Evolutionary conservation across 2,329 filamentous ascomycete genomes (phyloP).

Genomic region (Stemphylium beticola): DNA sequence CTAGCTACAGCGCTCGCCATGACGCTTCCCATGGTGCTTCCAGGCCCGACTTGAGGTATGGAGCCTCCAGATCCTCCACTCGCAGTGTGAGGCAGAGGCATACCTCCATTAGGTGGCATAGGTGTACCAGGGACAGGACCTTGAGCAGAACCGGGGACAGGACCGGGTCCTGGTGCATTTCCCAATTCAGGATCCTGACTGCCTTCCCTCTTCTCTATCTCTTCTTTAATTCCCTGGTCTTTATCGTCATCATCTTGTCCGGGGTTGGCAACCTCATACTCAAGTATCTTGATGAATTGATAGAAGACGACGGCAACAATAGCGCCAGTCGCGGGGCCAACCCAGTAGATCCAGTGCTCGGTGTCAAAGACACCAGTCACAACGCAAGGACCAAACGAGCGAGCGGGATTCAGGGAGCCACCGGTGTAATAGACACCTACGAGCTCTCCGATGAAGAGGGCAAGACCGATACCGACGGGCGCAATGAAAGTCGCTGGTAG

Average conservation of each 20-base stretch:
- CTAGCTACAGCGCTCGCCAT: neutral
- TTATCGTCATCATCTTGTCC: slow-evolving; percentile 44
- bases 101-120: neutral
- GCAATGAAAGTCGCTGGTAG: slow-evolving; percentile 67
- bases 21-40: neutral
- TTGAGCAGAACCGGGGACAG: neutral
- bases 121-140: neutral
- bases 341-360: slow-evolving; percentile 60
- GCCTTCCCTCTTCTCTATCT: slow-evolving; percentile 19
- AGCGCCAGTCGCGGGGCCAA: slow-evolving; percentile 52
- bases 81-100: neutral
- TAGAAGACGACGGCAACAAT: slow-evolving; percentile 59
- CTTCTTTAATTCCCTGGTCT: slow-evolving; percentile 27
- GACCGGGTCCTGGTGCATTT: neutral
- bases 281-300: slow-evolving; percentile 53
- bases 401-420: slow-evolving; percentile 55
- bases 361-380: slow-evolving; percentile 49
- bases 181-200: slow-evolving; percentile 5
- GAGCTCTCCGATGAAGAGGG: slow-evolving; percentile 68
- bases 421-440: slow-evolving; percentile 58
- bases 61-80: too few species aligned
- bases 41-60: too few species aligned
- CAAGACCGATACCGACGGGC: slow-evolving; percentile 73
- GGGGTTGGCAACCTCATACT: slow-evolving; percentile 47
- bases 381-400: slow-evolving; percentile 55